phyloP scores from a whole-genome alignment of 495 filamentous ascomycete species.

The Trichocladium uniseriatum region DNA sequence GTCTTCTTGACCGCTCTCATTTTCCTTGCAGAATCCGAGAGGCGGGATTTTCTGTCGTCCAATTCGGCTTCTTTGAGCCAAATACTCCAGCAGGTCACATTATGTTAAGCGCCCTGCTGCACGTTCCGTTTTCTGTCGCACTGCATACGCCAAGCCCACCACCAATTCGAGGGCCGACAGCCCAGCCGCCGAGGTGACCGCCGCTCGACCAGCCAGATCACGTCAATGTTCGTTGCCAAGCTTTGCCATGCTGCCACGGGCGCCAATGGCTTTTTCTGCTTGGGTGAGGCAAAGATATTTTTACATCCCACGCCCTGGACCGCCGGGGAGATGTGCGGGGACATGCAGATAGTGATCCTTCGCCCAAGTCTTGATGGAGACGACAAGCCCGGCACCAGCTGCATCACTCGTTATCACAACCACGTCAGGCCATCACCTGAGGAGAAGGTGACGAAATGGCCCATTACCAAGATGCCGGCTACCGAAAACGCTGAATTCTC shows the following conservation, averaged over 20 bases:
- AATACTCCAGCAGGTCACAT: no score
- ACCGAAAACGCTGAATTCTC: no score
- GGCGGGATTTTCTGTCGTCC: no score
- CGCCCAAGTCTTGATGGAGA: background rate
- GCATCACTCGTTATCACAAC: conserved; percentile 1
- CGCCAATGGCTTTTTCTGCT: background rate
- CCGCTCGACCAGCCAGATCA: background rate
- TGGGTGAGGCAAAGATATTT: conserved; percentile 4
- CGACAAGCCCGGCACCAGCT: background rate
- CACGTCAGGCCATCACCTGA: background rate
- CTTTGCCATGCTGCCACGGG: background rate
- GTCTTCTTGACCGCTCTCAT: no score
- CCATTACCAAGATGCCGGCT: no score
- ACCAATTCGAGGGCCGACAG: no score
- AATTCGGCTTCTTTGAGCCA: background rate
- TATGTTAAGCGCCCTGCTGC: conserved; percentile 13
- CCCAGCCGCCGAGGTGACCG: no score
- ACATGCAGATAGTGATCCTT: background rate
- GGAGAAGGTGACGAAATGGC: background rate
- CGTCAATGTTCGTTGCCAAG: conserved; percentile 3
- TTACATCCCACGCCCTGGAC: background rate
- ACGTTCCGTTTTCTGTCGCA: conserved; percentile 1
- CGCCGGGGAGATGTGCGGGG: conserved; percentile 1
- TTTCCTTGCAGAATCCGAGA: no score
- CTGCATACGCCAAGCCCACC: conserved; percentile 12